These are phyloP conservation scores for Leccinum variicolor DNA, from an alignment of 768 basidiomycete genomes.

Conservation along the genomic window DNA sequence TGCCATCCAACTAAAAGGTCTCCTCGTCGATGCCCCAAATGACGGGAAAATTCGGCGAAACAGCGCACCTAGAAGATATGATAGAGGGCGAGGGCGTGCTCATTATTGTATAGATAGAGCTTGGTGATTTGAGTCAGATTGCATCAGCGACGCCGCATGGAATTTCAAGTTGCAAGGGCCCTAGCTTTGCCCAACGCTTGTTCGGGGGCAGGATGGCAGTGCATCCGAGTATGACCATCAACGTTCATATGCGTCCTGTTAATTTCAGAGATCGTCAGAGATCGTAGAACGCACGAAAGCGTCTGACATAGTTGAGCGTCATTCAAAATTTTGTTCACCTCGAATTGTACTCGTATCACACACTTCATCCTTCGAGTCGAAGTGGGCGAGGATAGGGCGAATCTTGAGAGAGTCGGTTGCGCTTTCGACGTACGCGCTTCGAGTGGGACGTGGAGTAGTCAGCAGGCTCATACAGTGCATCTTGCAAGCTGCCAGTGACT, in stretches of 20 bases:
- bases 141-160: not conserved
- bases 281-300: not conserved
- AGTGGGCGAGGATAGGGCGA: constrained; percentile 61
- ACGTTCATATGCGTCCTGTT: constrained; percentile 86
- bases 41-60: constrained; percentile 84
- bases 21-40: constrained; percentile 96
- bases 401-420: constrained; percentile 68
- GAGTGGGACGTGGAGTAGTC: constrained; percentile 94
- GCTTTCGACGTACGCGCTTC: constrained; percentile 87
- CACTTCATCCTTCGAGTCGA: constrained; percentile 88
- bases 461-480: too few species aligned
- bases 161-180: constrained; percentile 77
- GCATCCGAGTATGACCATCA: constrained; percentile 87
- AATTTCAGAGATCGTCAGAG: too few species aligned
- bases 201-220: constrained; percentile 86
- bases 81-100: constrained; percentile 76
- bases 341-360: constrained; percentile 97
- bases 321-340: constrained; percentile 89
- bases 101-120: constrained; percentile 87
- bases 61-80: constrained; percentile 74
- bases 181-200: constrained; percentile 99
- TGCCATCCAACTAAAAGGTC: constrained; percentile 95
- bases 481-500: too few species aligned
- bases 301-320: constrained; percentile 71
- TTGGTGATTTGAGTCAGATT: constrained; percentile 70